These are phyloP conservation scores for Phytophthora melonis DNA, from an alignment of 352 stramenopile species.

Conservation along the genomic window DNA sequence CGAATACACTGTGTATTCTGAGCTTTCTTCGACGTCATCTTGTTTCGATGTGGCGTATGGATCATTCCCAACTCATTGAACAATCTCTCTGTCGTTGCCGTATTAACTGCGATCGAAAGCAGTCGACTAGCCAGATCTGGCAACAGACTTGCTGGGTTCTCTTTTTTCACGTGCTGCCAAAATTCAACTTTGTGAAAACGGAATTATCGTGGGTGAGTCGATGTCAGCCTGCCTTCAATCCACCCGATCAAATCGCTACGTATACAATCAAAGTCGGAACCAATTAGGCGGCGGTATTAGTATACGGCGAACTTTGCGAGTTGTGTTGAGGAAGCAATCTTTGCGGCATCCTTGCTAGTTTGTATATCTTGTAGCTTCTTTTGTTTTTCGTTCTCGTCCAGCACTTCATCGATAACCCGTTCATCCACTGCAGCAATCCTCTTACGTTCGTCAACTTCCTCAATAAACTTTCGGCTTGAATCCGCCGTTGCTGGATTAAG, in stretches of 20 bases:
- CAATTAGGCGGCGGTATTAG: constrained; percentile 3
- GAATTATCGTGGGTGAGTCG: background rate
- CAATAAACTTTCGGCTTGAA: background rate
- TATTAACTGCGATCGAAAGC: constrained; percentile 1
- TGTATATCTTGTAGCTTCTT: background rate
- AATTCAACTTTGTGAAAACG: background rate
- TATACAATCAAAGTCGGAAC: constrained; percentile 1
- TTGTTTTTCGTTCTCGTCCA: background rate
- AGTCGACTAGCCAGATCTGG: constrained; percentile 5
- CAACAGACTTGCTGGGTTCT: background rate
- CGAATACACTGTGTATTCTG: constrained; percentile 1
- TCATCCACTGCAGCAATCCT: background rate
- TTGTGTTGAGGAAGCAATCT: constrained; percentile 4
- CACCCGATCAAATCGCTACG: constrained; percentile 6
- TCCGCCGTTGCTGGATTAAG: background rate
- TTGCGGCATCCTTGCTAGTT: background rate
- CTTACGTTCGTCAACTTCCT: constrained; percentile 2
- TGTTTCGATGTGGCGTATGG: background rate
- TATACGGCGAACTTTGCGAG: constrained; percentile 4
- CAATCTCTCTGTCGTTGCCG: constrained; percentile 2
- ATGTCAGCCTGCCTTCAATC: constrained; percentile 5
- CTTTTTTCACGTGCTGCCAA: background rate
- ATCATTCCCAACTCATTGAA: background rate
- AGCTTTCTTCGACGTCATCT: background rate
- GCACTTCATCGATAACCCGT: background rate